Evolutionary conservation across 2,329 filamentous ascomycete species (phyloP).

Genomic region (Nemania abortiva): DNA sequence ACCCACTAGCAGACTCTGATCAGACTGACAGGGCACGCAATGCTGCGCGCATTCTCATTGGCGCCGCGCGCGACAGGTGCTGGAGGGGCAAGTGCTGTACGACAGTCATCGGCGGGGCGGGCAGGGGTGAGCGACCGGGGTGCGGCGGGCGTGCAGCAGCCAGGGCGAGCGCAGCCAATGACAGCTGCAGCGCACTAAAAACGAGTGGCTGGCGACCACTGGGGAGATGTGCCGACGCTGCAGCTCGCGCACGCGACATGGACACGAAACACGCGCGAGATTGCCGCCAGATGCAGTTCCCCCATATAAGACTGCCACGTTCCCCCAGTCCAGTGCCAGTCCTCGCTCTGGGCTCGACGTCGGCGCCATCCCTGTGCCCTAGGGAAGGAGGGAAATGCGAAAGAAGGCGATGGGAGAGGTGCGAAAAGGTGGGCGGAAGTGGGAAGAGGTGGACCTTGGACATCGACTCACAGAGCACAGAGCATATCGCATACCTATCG

Average conservation of each 20-base stretch:
- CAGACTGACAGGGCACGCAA: neutral
- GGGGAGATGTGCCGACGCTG: conserved; percentile 45
- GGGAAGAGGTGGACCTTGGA: conserved; percentile 32
- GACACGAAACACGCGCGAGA: conserved; percentile 51
- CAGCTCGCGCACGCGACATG: conserved; percentile 44
- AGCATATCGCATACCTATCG: conserved; percentile 11
- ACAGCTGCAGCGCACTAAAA: conserved; percentile 37
- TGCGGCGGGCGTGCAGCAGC: conserved; percentile 31
- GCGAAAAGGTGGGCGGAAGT: neutral
- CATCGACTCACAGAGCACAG: conserved; percentile 23
- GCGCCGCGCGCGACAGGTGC: neutral
- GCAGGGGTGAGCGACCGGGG: conserved; percentile 32
- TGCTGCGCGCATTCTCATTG: neutral
- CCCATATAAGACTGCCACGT: conserved; percentile 49
- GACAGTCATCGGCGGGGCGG: neutral
- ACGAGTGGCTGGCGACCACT: conserved; percentile 41
- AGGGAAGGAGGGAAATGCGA: conserved; percentile 1
- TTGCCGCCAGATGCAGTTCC: conserved; percentile 39
- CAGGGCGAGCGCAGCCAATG: conserved; percentile 42
- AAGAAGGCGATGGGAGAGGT: neutral
- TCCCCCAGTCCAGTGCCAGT: too few relatives aligned
- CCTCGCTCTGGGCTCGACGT: conserved; percentile 33
- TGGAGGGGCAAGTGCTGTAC: neutral
- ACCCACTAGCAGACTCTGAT: neutral
- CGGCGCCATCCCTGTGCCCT: conserved; percentile 31